Conservation (phyloP, 169 alveolate genomes). For the Ichthyophthirius multifiliis region DNA sequence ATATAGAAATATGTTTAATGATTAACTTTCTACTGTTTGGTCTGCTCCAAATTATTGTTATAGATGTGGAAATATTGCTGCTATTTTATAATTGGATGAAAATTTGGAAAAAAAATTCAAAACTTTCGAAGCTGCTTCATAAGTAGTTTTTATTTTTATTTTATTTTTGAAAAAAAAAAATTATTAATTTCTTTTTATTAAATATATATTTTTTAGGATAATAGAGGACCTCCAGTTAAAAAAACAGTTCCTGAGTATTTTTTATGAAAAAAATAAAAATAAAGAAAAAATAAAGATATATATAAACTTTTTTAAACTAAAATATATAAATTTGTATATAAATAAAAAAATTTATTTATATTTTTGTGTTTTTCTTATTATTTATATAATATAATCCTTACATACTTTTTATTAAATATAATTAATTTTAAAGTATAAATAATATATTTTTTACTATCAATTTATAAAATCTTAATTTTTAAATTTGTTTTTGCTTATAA, state of each 20-base stretch:
- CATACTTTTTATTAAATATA: too few species aligned
- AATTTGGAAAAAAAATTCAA: constrained; percentile 75
- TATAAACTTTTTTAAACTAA: too few species aligned
- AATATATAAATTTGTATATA: too few species aligned
- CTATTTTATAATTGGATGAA: constrained; percentile 91
- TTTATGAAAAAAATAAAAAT: constrained; percentile 30
- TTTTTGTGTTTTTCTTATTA: too few species aligned
- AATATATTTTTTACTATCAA: too few species aligned
- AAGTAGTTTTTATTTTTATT: background rate
- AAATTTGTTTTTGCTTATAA: too few species aligned
- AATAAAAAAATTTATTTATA: too few species aligned
- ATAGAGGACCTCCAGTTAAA: constrained; percentile 62
- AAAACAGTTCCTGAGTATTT: constrained; percentile 68
- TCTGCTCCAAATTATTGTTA: constrained; percentile 84
- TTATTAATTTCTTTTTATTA: too few species aligned
- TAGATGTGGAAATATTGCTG: constrained; percentile 82
- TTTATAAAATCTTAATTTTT: too few species aligned
- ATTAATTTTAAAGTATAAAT: too few species aligned
- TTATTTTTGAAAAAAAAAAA: background rate
- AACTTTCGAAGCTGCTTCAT: constrained; percentile 82
- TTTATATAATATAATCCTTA: too few species aligned
- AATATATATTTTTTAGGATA: constrained; percentile 38
- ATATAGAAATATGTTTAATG: constrained; percentile 92
- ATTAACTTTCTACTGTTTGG: constrained; percentile 78
- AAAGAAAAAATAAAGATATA: too few species aligned